Conservation (phyloP, 1,284 basidiomycete genomes). For the Pisolithus thermaeus region DNA sequence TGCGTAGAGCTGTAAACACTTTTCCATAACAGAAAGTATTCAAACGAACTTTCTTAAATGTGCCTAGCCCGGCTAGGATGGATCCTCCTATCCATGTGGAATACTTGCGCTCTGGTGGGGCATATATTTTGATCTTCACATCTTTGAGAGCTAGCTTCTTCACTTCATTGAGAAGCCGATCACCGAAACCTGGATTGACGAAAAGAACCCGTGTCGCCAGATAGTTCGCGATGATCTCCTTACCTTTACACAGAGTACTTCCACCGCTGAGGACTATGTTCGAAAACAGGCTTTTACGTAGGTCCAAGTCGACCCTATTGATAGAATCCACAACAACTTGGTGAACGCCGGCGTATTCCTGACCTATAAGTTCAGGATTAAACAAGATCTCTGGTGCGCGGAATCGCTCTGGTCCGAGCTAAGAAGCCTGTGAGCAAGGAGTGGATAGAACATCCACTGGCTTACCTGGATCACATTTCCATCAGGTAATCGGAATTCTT, state of each 20-base stretch:
- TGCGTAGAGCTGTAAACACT: conserved; percentile 25
- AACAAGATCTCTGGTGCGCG: conserved; percentile 97
- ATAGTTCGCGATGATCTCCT: conserved; percentile 13
- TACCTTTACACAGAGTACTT: conserved; percentile 90
- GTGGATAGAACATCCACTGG: conserved; percentile 2
- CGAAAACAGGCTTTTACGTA: conserved; percentile 91
- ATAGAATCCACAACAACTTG: conserved; percentile 92
- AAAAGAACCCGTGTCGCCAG: conserved; percentile 8
- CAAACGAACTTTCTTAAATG: conserved; percentile 86
- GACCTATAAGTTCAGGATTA: conserved; percentile 94
- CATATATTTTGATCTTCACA: conserved; percentile 98
- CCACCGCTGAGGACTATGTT: conserved; percentile 98
- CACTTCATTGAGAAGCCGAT: conserved; percentile 90
- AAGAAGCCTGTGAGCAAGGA: conserved; percentile 8
- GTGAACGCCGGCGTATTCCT: conserved; percentile 96
- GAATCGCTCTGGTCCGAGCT: conserved; percentile 95
- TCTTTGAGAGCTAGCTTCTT: conserved; percentile 97
- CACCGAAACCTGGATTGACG: conserved; percentile 76
- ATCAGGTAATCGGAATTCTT: conserved; percentile 94
- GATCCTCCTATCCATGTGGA: conserved; percentile 99
- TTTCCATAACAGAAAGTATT: no score
- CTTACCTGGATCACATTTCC: conserved; percentile 88
- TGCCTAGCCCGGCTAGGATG: conserved; percentile 90
- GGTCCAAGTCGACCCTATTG: conserved; percentile 80
- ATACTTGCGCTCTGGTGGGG: conserved; percentile 99